Evolutionary conservation across 2,329 filamentous ascomycete species (phyloP).

Genomic region (Ustulina deusta): DNA sequence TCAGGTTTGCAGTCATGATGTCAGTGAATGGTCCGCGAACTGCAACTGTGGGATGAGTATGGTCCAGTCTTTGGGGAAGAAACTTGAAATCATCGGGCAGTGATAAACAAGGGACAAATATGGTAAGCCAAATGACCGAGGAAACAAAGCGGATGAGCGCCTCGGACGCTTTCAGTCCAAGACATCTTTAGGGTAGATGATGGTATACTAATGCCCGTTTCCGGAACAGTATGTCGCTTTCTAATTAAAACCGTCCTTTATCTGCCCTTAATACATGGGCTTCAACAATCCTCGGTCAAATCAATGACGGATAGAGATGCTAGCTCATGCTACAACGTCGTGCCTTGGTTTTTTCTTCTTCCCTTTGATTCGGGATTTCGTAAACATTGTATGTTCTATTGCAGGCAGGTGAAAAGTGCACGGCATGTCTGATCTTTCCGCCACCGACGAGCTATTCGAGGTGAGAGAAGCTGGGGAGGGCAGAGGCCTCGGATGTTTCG

Average conservation of each 20-base stretch:
- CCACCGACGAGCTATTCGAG: constrained; percentile 12
- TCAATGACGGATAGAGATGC: neutral
- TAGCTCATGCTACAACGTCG: neutral
- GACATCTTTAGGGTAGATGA: too few species aligned
- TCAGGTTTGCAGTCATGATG: constrained; percentile 4
- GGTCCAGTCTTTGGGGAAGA: neutral
- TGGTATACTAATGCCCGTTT: constrained; percentile 1
- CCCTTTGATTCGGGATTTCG: neutral
- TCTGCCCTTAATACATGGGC: constrained; percentile 23
- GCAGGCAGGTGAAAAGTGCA: neutral
- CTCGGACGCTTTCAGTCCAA: neutral
- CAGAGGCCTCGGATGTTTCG: constrained; percentile 32
- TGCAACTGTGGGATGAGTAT: neutral
- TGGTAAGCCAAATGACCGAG: neutral
- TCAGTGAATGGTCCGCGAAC: neutral
- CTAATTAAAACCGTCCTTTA: constrained; percentile 4
- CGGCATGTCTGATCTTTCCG: constrained; percentile 11
- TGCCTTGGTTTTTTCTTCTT: neutral
- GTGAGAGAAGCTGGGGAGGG: constrained; percentile 12
- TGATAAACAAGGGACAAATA: constrained; percentile 20
- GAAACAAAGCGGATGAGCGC: constrained; percentile 13
- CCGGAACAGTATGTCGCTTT: neutral
- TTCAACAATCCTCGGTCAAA: neutral
- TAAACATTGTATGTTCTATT: neutral
- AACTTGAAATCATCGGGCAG: neutral